These are phyloP conservation scores for Pezicula neosporulosa DNA, from an alignment of 2,329 filamentous ascomycete species.

Conservation along the genomic window DNA sequence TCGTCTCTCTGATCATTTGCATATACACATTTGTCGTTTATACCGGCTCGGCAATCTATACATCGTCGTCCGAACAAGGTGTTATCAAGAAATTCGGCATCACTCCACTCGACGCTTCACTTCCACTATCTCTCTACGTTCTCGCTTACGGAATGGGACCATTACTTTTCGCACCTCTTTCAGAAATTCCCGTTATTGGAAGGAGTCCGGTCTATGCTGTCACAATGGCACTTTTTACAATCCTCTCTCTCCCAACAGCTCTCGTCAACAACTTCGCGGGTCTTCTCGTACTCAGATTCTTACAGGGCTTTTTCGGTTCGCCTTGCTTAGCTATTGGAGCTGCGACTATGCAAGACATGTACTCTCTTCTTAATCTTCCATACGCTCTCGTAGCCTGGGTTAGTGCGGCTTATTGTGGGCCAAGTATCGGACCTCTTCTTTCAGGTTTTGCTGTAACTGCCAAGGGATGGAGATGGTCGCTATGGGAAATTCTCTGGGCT, in stretches of 20 bases:
- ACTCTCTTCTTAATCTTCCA: conserved; percentile 50
- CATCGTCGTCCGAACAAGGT: conserved; percentile 39
- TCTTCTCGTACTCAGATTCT: conserved; percentile 60
- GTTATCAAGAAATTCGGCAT: conserved; percentile 52
- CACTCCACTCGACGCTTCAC: conserved; percentile 44
- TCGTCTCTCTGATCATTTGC: conserved; percentile 43
- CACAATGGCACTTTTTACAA: conserved; percentile 66
- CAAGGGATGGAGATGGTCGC: conserved; percentile 60
- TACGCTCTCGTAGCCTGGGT: conserved; percentile 60
- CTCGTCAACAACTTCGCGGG: conserved; percentile 60
- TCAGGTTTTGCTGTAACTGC: conserved; percentile 56
- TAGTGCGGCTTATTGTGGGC: conserved; percentile 44
- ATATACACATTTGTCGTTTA: conserved; percentile 59
- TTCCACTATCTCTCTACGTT: conserved; percentile 61
- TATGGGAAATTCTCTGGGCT: conserved; percentile 62
- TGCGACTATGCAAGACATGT: conserved; percentile 50
- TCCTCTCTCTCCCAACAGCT: conserved; percentile 62
- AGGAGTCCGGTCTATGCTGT: conserved; percentile 65
- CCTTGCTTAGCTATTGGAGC: conserved; percentile 60
- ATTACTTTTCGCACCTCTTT: conserved; percentile 62
- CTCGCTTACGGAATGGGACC: conserved; percentile 62
- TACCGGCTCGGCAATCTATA: conserved; percentile 46
- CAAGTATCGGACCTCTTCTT: conserved; percentile 58
- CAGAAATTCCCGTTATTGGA: conserved; percentile 64
- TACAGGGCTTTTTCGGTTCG: conserved; percentile 64